phyloP scores from a whole-genome alignment of 169 alveolate genomes.

The Sarcocystis neurona region DNA sequence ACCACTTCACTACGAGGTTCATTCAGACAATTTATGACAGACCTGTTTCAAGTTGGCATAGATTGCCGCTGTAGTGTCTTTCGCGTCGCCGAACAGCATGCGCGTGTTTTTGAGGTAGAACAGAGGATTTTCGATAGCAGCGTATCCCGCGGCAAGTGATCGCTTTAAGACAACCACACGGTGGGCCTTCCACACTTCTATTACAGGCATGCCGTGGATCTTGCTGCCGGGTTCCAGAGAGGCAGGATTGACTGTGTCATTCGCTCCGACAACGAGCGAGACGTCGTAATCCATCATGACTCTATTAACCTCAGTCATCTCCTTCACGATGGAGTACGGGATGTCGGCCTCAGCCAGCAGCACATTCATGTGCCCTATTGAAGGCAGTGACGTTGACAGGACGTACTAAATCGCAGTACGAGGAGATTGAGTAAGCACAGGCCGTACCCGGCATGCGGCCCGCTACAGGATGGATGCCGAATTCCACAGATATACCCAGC shows the following conservation, averaged over 20 bases:
- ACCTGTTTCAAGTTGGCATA: slow-evolving; percentile 64
- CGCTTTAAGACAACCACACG: slow-evolving; percentile 88
- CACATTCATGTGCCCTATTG: slow-evolving; percentile 96
- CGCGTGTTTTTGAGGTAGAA: slow-evolving; percentile 85
- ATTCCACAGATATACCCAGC: slow-evolving; percentile 85
- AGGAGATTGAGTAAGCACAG: not conserved
- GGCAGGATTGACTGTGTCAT: slow-evolving; percentile 93
- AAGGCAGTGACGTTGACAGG: slow-evolving; percentile 24
- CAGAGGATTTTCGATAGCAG: slow-evolving; percentile 92
- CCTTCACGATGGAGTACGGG: slow-evolving; percentile 92
- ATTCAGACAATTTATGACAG: not conserved
- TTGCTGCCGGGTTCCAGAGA: slow-evolving; percentile 88
- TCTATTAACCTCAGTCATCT: slow-evolving; percentile 92
- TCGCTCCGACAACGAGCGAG: slow-evolving; percentile 93
- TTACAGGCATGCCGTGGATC: slow-evolving; percentile 95
- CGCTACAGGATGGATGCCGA: slow-evolving; percentile 97
- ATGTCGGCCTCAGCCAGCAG: slow-evolving; percentile 95
- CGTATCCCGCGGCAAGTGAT: slow-evolving; percentile 93
- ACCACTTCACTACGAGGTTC: not conserved
- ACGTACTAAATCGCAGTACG: not conserved
- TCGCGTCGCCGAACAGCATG: slow-evolving; percentile 91
- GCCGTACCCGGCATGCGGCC: slow-evolving; percentile 91
- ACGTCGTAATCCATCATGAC: slow-evolving; percentile 77
- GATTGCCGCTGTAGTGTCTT: slow-evolving; percentile 76
- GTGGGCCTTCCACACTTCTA: slow-evolving; percentile 92